A percentile compares a stretch with the other conserved stretches of the same genome.
These are phyloP conservation scores for Scheffersomyces parashehatae DNA, from an alignment of 1,139 yeast genomes.

Conservation along the genomic window DNA sequence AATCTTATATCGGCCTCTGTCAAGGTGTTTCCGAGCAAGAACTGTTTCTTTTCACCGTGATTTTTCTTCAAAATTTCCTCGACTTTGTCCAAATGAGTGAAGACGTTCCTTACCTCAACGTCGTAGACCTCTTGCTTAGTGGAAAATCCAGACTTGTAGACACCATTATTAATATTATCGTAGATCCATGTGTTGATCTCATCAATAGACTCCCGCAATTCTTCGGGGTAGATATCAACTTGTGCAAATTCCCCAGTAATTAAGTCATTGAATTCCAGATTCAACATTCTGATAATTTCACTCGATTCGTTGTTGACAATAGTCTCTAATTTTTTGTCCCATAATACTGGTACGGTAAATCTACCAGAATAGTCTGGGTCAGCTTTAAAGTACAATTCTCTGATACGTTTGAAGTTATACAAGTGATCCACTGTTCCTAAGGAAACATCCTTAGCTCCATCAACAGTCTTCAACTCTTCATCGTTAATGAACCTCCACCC, in stretches of 20 bases:
- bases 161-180: slow-evolving; percentile 87
- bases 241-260: slow-evolving; percentile 42
- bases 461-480: slow-evolving; percentile 22
- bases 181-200: slow-evolving; percentile 84
- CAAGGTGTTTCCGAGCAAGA: slow-evolving; percentile 61
- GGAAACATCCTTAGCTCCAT: slow-evolving; percentile 35
- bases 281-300: slow-evolving; percentile 83
- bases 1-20: slow-evolving; percentile 92
- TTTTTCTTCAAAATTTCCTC: slow-evolving; percentile 60
- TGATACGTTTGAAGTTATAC: slow-evolving; percentile 58
- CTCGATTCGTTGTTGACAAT: slow-evolving; percentile 90
- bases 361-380: slow-evolving; percentile 77
- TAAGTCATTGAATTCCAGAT: slow-evolving; percentile 59
- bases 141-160: slow-evolving; percentile 91
- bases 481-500: slow-evolving; percentile 78
- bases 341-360: slow-evolving; percentile 88
- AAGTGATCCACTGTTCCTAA: slow-evolving; percentile 69
- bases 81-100: slow-evolving; percentile 70
- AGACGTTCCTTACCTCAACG: slow-evolving; percentile 63
- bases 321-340: slow-evolving; percentile 81
- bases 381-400: slow-evolving; percentile 74
- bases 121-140: slow-evolving; percentile 83
- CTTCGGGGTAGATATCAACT: slow-evolving; percentile 65
- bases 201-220: slow-evolving; percentile 59
- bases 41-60: slow-evolving; percentile 41